Evolutionary conservation across 768 basidiomycete genomes (phyloP).

Genomic region (Boletus insuetus): DNA sequence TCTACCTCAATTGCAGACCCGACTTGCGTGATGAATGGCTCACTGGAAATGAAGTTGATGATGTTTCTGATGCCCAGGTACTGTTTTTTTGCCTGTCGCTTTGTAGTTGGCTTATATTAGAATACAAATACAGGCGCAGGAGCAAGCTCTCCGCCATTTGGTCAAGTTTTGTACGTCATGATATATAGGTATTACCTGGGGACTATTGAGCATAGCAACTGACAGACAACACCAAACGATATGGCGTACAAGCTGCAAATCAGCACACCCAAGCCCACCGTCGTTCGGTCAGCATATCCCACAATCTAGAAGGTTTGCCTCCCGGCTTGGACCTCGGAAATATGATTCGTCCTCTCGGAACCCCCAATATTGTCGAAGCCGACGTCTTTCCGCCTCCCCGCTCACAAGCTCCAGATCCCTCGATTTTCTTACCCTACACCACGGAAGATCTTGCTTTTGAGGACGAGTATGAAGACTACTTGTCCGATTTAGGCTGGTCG

Average conservation of each 20-base stretch:
- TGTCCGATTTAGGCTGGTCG: constrained; percentile 81
- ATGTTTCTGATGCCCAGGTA: constrained; percentile 88
- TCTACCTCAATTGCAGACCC: constrained; percentile 95
- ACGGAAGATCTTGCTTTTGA: constrained; percentile 94
- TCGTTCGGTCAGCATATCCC: constrained; percentile 79
- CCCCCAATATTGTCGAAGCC: constrained; percentile 74
- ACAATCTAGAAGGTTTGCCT: constrained; percentile 74
- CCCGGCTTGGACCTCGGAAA: constrained; percentile 72
- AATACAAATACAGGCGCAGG: constrained; percentile 73
- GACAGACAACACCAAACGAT: constrained; percentile 87
- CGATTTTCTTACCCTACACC: constrained; percentile 85
- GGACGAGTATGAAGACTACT: constrained; percentile 94
- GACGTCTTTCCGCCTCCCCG: constrained; percentile 96
- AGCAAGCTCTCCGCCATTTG: constrained; percentile 88
- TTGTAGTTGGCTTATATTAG: constrained; percentile 9
- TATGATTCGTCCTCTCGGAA: constrained; percentile 70
- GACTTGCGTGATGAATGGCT: constrained; percentile 98
- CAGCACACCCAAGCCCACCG: constrained; percentile 62
- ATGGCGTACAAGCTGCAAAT: constrained; percentile 58
- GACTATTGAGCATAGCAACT: constrained; percentile 8
- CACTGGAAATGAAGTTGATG: constrained; percentile 88
- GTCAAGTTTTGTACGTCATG: constrained; percentile 84
- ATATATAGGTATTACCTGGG: not conserved
- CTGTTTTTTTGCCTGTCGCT: constrained; percentile 13
- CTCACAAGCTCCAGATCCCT: constrained; percentile 79